phyloP scores from a whole-genome alignment of 129 eudicot genomes.

The Kitagawia praeruptora region DNA sequence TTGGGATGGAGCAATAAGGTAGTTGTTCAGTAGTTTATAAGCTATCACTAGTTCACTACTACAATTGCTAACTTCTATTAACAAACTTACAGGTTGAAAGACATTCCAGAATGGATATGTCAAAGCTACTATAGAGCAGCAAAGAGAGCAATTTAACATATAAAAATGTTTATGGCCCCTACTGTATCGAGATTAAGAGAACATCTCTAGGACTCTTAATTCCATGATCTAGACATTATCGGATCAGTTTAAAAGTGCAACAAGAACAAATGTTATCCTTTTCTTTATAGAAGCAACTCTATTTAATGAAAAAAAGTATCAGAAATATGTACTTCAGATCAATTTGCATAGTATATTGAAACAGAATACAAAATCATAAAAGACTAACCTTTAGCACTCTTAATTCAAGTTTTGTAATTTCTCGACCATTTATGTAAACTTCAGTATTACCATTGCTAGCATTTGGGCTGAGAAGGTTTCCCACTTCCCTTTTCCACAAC shows the following conservation, averaged over 20 bases:
- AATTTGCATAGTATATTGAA: neutral
- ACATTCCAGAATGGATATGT: neutral
- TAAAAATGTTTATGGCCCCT: neutral
- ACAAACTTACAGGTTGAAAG: neutral
- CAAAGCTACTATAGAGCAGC: neutral
- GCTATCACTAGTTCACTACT: neutral
- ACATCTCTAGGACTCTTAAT: neutral
- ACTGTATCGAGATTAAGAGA: neutral
- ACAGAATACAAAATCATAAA: neutral
- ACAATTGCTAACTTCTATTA: neutral
- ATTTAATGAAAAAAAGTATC: neutral
- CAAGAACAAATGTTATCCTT: neutral
- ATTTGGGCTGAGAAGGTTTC: slow-evolving; percentile 61
- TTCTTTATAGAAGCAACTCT: neutral
- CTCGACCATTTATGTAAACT: slow-evolving; percentile 93
- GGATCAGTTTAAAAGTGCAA: neutral
- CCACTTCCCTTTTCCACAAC: too few species aligned
- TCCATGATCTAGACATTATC: neutral
- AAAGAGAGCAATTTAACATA: neutral
- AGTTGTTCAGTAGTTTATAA: neutral
- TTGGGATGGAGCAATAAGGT: neutral
- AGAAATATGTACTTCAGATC: neutral
- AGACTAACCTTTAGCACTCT: slow-evolving; percentile 64
- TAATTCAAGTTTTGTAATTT: slow-evolving; percentile 80
- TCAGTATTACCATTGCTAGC: slow-evolving; percentile 94